A percentile compares a stretch with the other conserved stretches of the same genome.
Conservation (phyloP, 2,329 filamentous ascomycete genomes). For the Leptoxyphium fumago region DNA sequence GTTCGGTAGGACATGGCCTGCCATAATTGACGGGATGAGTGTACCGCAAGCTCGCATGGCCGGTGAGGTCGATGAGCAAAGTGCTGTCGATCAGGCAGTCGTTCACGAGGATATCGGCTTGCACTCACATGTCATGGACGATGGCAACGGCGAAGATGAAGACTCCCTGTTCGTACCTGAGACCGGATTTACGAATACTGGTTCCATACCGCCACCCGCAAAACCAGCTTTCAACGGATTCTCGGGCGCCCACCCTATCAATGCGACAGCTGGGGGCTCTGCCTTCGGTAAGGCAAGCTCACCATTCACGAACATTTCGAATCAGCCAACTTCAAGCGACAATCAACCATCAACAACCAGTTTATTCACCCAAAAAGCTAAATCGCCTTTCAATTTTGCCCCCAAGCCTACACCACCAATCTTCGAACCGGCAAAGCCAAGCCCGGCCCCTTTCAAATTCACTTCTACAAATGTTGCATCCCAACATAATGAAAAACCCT, state of each 20-base stretch:
- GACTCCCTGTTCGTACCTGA: conserved; percentile 30
- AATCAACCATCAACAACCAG: no score
- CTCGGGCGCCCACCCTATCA: no score
- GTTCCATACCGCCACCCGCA: neutral
- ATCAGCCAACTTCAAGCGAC: no score
- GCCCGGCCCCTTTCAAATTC: conserved; percentile 2
- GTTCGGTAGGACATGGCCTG: conserved; percentile 37
- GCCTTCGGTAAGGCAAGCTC: neutral
- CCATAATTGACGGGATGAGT: conserved; percentile 42
- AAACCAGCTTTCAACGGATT: neutral
- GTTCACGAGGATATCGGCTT: no score
- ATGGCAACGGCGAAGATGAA: conserved; percentile 16
- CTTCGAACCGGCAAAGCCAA: neutral
- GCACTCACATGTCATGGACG: no score
- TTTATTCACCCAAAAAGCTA: no score
- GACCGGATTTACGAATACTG: neutral
- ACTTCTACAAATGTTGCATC: neutral
- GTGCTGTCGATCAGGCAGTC: no score
- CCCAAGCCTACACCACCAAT: no score
- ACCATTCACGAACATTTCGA: neutral
- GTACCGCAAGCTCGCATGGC: conserved; percentile 35
- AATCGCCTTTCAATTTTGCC: no score
- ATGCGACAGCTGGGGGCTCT: neutral
- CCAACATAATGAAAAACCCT: neutral
- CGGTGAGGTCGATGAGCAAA: conserved; percentile 32